Percentiles rank a stretch among this genome's conserved stretches.
Conservation (phyloP, 306 rosid genomes). For the Macrotyloma uniflorum region DNA sequence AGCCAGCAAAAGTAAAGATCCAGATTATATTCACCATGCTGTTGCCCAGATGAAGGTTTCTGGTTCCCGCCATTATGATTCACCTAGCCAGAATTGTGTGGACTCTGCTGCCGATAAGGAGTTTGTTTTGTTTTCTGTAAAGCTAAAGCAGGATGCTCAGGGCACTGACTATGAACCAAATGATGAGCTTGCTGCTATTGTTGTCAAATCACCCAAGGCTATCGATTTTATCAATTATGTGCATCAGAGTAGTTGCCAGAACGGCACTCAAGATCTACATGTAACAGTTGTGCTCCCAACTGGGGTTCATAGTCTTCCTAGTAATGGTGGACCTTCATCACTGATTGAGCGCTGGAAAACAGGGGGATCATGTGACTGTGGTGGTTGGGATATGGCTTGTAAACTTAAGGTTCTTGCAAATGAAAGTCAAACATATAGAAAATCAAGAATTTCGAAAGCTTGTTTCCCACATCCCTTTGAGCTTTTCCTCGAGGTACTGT, state of each 20-base stretch:
- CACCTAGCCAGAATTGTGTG: constrained; percentile 36
- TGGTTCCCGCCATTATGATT: constrained; percentile 51
- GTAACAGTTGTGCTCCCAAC: constrained; percentile 87
- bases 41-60: constrained; percentile 93
- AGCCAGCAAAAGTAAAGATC: constrained; percentile 69
- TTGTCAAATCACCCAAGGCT: constrained; percentile 65
- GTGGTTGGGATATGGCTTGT: constrained; percentile 99
- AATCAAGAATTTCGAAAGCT: constrained; percentile 50
- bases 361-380: constrained; percentile 97
- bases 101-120: constrained; percentile 56
- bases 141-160: constrained; percentile 56
- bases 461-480: constrained; percentile 52
- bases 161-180: constrained; percentile 71
- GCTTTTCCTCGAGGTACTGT: constrained; percentile 81
- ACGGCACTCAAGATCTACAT: constrained; percentile 44
- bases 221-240: constrained; percentile 29
- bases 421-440: constrained; percentile 47
- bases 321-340: constrained; percentile 95
- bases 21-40: constrained; percentile 64
- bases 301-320: constrained; percentile 87
- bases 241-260: constrained; percentile 33
- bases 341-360: constrained; percentile 92
- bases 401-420: constrained; percentile 68
- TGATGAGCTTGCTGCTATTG: constrained; percentile 87
- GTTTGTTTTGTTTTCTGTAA: constrained; percentile 79